A percentile compares a stretch with the other conserved stretches of the same genome.
phyloP scores from a whole-genome alignment of 768 basidiomycete species.

The Mycena rebaudengoi region DNA sequence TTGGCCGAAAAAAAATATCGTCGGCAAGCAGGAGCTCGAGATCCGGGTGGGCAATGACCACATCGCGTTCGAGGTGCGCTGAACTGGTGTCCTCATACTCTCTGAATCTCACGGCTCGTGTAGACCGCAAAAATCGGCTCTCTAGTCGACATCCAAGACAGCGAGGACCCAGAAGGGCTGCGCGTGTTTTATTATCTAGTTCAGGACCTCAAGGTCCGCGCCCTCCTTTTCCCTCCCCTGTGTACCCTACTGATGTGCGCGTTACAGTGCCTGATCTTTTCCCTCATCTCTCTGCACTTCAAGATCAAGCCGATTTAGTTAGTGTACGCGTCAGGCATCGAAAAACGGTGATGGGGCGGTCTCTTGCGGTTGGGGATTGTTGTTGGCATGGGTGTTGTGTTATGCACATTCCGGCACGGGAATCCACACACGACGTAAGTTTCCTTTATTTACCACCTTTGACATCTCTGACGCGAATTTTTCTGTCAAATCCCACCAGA shows the following conservation, averaged over 20 bases:
- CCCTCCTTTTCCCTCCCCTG: neutral
- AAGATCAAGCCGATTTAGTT: constrained; percentile 97
- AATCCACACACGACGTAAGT: constrained; percentile 14
- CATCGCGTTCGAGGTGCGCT: constrained; percentile 91
- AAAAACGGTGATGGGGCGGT: constrained; percentile 25
- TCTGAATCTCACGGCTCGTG: neutral
- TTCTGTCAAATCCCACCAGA: constrained; percentile 7
- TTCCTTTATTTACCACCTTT: constrained; percentile 4
- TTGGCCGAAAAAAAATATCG: constrained; percentile 99
- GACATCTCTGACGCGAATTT: constrained; percentile 3
- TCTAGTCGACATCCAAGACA: constrained; percentile 95
- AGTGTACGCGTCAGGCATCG: constrained; percentile 7
- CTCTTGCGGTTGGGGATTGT: constrained; percentile 18
- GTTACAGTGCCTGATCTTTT: constrained; percentile 93
- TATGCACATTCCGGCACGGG: neutral
- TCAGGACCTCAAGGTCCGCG: constrained; percentile 90
- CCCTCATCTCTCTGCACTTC: constrained; percentile 98
- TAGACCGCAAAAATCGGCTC: constrained; percentile 99
- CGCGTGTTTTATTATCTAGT: constrained; percentile 99
- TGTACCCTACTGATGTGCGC: neutral
- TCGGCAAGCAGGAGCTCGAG: constrained; percentile 98
- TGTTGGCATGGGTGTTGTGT: constrained; percentile 15
- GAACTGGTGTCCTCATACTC: neutral
- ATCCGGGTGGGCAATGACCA: constrained; percentile 94
- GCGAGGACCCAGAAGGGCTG: constrained; percentile 96